Evolutionary conservation across 2,329 filamentous ascomycete genomes (phyloP).

Genomic region (Hypoxylon sp.): DNA sequence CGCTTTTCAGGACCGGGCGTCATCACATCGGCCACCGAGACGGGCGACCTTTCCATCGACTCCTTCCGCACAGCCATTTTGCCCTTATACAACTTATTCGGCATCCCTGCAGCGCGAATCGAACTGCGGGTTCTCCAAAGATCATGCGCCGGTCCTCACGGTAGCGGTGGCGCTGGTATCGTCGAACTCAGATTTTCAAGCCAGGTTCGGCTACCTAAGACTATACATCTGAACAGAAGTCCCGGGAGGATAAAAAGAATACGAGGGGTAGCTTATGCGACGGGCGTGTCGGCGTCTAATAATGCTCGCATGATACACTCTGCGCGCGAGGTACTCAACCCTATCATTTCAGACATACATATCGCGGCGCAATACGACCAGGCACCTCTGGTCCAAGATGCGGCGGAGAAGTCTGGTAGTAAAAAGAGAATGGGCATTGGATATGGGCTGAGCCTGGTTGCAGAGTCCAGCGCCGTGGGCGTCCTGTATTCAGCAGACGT

Average conservation of each 20-base stretch:
- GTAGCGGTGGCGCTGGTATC: slow-evolving; percentile 85
- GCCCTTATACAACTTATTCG: slow-evolving; percentile 89
- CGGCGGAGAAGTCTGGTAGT: slow-evolving; percentile 63
- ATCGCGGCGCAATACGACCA: slow-evolving; percentile 84
- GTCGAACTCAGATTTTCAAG: slow-evolving; percentile 95
- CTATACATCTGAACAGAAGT: slow-evolving; percentile 84
- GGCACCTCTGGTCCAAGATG: slow-evolving; percentile 67
- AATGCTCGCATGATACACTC: slow-evolving; percentile 96
- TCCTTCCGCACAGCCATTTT: slow-evolving; percentile 93
- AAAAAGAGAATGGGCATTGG: slow-evolving; percentile 83
- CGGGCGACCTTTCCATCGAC: slow-evolving; percentile 90
- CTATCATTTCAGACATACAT: slow-evolving; percentile 88
- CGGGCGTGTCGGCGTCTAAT: slow-evolving; percentile 90
- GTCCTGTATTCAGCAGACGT: slow-evolving; percentile 91
- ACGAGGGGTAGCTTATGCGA: slow-evolving; percentile 92
- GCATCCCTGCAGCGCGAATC: slow-evolving; percentile 81
- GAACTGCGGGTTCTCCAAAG: slow-evolving; percentile 85
- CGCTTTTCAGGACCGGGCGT: slow-evolving; percentile 91
- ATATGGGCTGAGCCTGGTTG: slow-evolving; percentile 90
- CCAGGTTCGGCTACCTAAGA: slow-evolving; percentile 93
- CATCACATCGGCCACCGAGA: slow-evolving; percentile 86
- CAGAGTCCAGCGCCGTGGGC: slow-evolving; percentile 85
- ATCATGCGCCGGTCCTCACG: slow-evolving; percentile 80
- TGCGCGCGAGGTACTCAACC: slow-evolving; percentile 87
- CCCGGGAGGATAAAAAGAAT: slow-evolving; percentile 89